phyloP scores from a whole-genome alignment of 352 stramenopile species.

The Phytophthora fragariaefolia region DNA sequence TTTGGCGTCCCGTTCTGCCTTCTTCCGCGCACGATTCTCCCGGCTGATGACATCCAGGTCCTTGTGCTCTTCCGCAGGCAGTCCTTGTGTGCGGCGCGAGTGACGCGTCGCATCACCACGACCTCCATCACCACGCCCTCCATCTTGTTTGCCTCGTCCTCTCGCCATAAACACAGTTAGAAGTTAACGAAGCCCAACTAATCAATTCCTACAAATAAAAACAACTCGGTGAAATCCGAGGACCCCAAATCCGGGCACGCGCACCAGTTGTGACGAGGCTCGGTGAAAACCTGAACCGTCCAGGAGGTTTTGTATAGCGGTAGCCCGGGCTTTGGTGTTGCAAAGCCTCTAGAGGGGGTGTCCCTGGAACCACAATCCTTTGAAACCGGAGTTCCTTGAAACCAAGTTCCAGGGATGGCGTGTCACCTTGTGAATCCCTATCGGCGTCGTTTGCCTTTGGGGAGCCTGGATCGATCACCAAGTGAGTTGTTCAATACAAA shows the following conservation, averaged over 20 bases:
- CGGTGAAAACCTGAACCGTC: too few species aligned
- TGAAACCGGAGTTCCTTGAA: too few species aligned
- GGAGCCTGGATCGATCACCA: background rate
- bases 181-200: background rate
- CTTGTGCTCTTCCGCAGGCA: background rate
- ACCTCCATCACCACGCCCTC: background rate
- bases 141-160: background rate
- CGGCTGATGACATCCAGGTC: background rate
- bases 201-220: background rate
- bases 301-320: too few species aligned
- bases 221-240: too few species aligned
- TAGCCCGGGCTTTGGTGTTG: background rate
- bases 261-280: too few species aligned
- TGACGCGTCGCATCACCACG: background rate
- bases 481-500: conserved; percentile 1
- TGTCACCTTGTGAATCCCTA: background rate
- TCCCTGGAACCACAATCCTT: too few species aligned
- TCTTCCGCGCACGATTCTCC: background rate
- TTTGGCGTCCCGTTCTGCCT: background rate
- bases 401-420: background rate
- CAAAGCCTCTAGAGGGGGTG: background rate
- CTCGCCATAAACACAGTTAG: background rate
- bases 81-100: background rate
- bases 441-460: background rate
- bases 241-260: too few species aligned